Percentiles rank a stretch among this genome's conserved stretches.
Conservation (phyloP, 1,284 basidiomycete genomes). For the Cutaneotrichosporon cavernicola region DNA sequence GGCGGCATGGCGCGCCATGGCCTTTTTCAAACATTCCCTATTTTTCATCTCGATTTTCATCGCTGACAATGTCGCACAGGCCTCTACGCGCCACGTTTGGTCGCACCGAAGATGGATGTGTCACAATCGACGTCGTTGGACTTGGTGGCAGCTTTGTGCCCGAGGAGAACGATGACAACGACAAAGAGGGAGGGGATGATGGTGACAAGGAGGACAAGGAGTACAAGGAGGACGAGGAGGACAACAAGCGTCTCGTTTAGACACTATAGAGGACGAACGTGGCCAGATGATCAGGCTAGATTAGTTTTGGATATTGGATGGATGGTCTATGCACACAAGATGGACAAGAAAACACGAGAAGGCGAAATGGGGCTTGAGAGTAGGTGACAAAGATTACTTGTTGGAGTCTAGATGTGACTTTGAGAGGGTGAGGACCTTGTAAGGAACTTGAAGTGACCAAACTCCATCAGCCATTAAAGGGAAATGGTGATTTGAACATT, state of each 20-base stretch:
- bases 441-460: too few relatives aligned
- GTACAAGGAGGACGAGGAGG: slow-evolving; percentile 1
- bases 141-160: slow-evolving; percentile 51
- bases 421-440: not conserved
- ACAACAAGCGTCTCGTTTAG: not conserved
- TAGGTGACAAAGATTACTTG: too few relatives aligned
- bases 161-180: slow-evolving; percentile 37
- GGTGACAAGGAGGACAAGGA: not conserved
- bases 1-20: not conserved
- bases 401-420: not conserved
- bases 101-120: slow-evolving; percentile 3
- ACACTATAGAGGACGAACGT: not conserved
- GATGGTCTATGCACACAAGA: not conserved
- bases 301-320: too few relatives aligned
- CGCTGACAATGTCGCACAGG: slow-evolving; percentile 12
- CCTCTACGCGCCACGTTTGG: slow-evolving; percentile 12
- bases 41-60: not conserved
- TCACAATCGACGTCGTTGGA: slow-evolving; percentile 42
- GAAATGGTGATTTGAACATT: too few relatives aligned
- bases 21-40: not conserved
- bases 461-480: too few relatives aligned
- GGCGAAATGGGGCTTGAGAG: too few relatives aligned
- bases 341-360: too few relatives aligned
- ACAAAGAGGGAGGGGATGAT: slow-evolving; percentile 23
- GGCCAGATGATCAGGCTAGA: not conserved